A percentile compares a stretch with the other conserved stretches of the same genome.
Evolutionary conservation across 345 rosid species (phyloP).

Genomic region (Euphorbia peplus): DNA sequence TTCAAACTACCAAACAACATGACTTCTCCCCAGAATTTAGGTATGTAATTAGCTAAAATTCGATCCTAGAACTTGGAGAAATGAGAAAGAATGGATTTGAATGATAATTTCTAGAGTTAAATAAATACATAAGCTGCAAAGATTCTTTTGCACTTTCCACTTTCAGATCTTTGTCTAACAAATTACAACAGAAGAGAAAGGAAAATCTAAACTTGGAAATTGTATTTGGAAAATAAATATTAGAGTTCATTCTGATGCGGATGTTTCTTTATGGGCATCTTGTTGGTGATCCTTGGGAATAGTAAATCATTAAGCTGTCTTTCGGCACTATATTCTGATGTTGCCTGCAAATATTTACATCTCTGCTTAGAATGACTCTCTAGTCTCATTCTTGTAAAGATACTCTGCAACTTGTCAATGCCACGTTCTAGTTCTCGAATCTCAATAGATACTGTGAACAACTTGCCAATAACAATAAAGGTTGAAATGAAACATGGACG

Average conservation of each 20-base stretch:
- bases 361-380: background rate
- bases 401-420: background rate
- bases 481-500: no score
- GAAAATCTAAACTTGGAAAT: conserved; percentile 8
- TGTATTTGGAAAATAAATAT: background rate
- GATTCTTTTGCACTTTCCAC: conserved; percentile 9
- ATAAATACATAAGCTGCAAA: conserved; percentile 17
- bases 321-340: conserved; percentile 76
- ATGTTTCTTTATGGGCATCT: conserved; percentile 33
- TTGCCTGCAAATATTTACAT: conserved; percentile 52
- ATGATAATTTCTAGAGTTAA: conserved; percentile 9
- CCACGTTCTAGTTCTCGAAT: background rate
- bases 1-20: no score
- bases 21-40: no score
- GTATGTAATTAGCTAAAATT: no score
- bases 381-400: background rate
- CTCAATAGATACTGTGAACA: no score
- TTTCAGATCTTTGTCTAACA: background rate
- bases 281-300: conserved; percentile 46
- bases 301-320: conserved; percentile 64
- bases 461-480: no score
- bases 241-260: conserved; percentile 46
- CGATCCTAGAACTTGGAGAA: background rate
- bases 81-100: conserved; percentile 7
- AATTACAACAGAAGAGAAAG: conserved; percentile 14